Conservation (phyloP, 2,329 filamentous ascomycete genomes). For the Trichoderma simmonsii region DNA sequence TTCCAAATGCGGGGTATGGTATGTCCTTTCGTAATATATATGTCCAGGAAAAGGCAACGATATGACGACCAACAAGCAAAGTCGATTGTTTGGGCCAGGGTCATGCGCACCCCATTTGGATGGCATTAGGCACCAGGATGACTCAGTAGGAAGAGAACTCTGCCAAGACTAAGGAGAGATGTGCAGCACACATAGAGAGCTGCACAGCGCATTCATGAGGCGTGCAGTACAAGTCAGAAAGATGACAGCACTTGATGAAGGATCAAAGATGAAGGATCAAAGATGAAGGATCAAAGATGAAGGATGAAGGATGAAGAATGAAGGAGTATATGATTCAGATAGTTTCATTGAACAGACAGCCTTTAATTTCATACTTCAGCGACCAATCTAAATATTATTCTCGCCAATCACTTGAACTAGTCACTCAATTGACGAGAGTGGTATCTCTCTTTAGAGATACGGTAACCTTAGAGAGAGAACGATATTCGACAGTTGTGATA, state of each 20-base stretch:
- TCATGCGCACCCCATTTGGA: background rate
- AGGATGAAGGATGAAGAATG: no score
- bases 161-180: background rate
- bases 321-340: background rate
- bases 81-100: background rate
- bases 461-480: background rate
- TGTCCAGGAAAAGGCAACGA: background rate
- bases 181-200: background rate
- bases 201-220: background rate
- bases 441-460: background rate
- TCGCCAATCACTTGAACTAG: background rate
- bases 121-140: background rate
- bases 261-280: no score
- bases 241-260: background rate
- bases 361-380: background rate
- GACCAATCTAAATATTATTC: background rate
- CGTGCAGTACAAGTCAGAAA: background rate
- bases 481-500: background rate
- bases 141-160: background rate
- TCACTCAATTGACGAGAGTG: background rate
- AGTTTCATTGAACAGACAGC: background rate
- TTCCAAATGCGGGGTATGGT: background rate
- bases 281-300: no score
- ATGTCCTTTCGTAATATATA: background rate
- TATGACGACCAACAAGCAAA: background rate